Conservation (phyloP, 2,329 filamentous ascomycete genomes). For the Cytospora schulzeri region DNA sequence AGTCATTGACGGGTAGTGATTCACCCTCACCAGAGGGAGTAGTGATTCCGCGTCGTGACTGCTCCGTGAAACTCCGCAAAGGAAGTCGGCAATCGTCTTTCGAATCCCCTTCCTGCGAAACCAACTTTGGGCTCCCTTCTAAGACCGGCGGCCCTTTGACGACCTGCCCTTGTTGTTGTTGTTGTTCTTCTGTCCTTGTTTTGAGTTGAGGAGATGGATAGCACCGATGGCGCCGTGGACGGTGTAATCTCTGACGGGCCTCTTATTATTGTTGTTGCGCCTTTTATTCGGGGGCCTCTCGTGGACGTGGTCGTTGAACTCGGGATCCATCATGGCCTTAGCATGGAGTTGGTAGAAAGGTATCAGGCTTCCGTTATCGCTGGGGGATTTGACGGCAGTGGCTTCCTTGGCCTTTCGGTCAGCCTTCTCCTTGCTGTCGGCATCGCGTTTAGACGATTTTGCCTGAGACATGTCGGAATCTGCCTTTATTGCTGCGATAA, state of each 20-base stretch:
- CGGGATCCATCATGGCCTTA: constrained; percentile 18
- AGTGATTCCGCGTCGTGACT: neutral
- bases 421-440: constrained; percentile 2
- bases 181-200: neutral
- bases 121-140: constrained; percentile 1
- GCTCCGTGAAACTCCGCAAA: neutral
- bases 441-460: constrained; percentile 1
- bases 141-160: constrained; percentile 5
- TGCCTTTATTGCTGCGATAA: neutral
- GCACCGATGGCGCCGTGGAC: constrained; percentile 20
- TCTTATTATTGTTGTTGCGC: neutral
- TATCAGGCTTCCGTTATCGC: neutral
- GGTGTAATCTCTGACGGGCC: neutral
- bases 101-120: neutral
- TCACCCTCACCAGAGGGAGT: neutral
- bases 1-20: neutral
- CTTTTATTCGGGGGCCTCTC: neutral
- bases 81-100: neutral
- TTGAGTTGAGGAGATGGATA: constrained; percentile 4
- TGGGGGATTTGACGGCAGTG: neutral
- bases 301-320: constrained; percentile 23
- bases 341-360: constrained; percentile 24
- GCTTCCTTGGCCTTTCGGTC: neutral
- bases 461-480: constrained; percentile 20
- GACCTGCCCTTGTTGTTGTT: constrained; percentile 1